A percentile compares a stretch with the other conserved stretches of the same genome.
Conservation (phyloP, 2,329 filamentous ascomycete species). For the Colletotrichum echinochloae region DNA sequence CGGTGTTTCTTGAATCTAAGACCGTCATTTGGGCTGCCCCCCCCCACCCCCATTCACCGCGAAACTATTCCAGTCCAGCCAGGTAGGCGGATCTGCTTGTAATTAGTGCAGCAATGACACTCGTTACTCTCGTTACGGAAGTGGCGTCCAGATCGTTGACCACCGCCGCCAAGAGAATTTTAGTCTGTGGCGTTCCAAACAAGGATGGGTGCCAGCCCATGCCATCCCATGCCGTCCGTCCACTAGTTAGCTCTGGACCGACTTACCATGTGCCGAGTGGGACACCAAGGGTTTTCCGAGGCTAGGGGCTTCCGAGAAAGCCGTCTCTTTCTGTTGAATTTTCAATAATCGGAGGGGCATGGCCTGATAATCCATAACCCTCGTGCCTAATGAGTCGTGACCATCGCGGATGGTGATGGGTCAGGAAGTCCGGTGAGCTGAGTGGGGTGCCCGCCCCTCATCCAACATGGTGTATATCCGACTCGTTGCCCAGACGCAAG, state of each 20-base stretch:
- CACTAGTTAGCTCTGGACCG: slow-evolving; percentile 21
- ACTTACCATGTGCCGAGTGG: slow-evolving; percentile 31
- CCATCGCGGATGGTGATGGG: background rate
- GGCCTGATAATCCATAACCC: background rate
- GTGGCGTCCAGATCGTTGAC: slow-evolving; percentile 18
- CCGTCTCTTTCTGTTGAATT: background rate
- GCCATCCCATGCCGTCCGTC: background rate
- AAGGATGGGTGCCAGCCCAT: slow-evolving; percentile 13
- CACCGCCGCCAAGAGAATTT: background rate
- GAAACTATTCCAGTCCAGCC: background rate
- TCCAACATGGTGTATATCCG: background rate
- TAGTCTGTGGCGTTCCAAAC: slow-evolving; percentile 24
- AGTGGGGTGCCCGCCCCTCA: background rate
- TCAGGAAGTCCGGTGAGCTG: background rate
- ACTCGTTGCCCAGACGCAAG: background rate
- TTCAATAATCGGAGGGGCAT: background rate
- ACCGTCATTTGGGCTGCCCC: background rate
- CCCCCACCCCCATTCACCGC: background rate
- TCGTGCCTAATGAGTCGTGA: background rate
- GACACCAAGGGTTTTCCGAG: slow-evolving; percentile 4
- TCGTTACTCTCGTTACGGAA: slow-evolving; percentile 4
- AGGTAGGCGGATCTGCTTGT: background rate
- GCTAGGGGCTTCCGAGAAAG: background rate
- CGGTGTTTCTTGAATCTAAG: background rate
- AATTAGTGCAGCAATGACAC: background rate